Percentiles rank a stretch among this genome's conserved stretches.
Conservation (phyloP, 2,329 filamentous ascomycete genomes). For the Neonectria punicea region DNA sequence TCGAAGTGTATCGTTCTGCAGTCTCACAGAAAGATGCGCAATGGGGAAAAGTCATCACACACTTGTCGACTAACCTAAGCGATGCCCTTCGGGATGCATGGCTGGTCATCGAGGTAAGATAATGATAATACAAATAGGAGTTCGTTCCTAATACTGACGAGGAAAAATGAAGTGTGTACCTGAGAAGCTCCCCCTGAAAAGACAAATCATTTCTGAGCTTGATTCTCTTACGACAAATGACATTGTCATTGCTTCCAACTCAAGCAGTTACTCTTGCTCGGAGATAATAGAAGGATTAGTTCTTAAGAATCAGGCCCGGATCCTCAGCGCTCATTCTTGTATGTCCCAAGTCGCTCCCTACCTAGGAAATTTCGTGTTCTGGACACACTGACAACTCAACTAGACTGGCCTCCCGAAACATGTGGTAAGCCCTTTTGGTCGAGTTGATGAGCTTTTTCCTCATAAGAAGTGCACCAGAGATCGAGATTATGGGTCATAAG, state of each 20-base stretch:
- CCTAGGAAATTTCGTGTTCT: not conserved
- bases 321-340: slow-evolving; percentile 58
- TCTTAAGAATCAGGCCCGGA: slow-evolving; percentile 47
- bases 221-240: slow-evolving; percentile 49
- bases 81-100: slow-evolving; percentile 38
- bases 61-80: slow-evolving; percentile 28
- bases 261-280: slow-evolving; percentile 56
- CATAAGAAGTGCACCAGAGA: slow-evolving; percentile 20
- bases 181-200: slow-evolving; percentile 55
- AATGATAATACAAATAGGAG: accelerated
- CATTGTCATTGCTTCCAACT: slow-evolving; percentile 58
- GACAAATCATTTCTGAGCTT: slow-evolving; percentile 50
- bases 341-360: slow-evolving; percentile 30
- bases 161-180: slow-evolving; percentile 52
- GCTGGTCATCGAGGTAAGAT: slow-evolving; percentile 43
- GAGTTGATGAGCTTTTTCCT: not conserved
- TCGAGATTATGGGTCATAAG: slow-evolving; percentile 48
- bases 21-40: not conserved
- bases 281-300: slow-evolving; percentile 53
- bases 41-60: slow-evolving; percentile 38
- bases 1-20: slow-evolving; percentile 37
- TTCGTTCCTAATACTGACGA: slow-evolving; percentile 8
- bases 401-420: slow-evolving; percentile 49
- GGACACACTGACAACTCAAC: not conserved
- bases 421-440: slow-evolving; percentile 29